Percentiles rank a stretch among this genome's conserved stretches.
phyloP scores from a whole-genome alignment of 257 asterid species.

The Salvia rosmarinus region DNA sequence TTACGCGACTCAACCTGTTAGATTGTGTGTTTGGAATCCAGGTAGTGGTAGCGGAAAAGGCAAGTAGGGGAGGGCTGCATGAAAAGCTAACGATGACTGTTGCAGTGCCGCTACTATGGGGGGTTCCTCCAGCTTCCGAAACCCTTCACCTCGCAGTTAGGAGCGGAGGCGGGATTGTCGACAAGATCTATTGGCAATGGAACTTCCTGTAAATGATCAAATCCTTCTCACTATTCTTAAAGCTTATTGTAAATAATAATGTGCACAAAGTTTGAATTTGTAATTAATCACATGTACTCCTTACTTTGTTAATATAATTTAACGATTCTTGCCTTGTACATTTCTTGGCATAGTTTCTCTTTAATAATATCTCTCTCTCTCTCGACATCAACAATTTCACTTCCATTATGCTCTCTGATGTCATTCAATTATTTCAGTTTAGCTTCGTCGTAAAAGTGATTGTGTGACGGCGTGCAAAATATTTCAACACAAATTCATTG shows the following conservation, averaged over 20 bases:
- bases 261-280: constrained; percentile 45
- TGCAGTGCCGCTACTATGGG: constrained; percentile 97
- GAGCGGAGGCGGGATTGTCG: constrained; percentile 97
- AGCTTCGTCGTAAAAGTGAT: background rate
- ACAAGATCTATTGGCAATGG: constrained; percentile 98
- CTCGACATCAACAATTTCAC: background rate
- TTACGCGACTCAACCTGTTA: background rate
- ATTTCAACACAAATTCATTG: constrained; percentile 31
- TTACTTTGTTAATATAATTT: constrained; percentile 40
- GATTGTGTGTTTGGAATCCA: constrained; percentile 34
- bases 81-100: constrained; percentile 94
- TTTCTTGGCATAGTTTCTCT: background rate
- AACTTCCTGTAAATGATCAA: constrained; percentile 64
- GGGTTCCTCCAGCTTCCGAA: constrained; percentile 97
- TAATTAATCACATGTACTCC: constrained; percentile 23
- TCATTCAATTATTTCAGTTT: background rate
- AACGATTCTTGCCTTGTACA: constrained; percentile 31
- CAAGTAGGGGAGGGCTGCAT: constrained; percentile 70
- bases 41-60: constrained; percentile 90
- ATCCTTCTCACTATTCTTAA: constrained; percentile 47
- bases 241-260: constrained; percentile 50
- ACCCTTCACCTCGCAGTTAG: constrained; percentile 91
- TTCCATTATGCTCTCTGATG: background rate
- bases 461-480: background rate
- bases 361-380: too few relatives aligned